These are phyloP conservation scores for Boletus coccyginus DNA, from an alignment of 768 basidiomycete genomes.

Conservation along the genomic window DNA sequence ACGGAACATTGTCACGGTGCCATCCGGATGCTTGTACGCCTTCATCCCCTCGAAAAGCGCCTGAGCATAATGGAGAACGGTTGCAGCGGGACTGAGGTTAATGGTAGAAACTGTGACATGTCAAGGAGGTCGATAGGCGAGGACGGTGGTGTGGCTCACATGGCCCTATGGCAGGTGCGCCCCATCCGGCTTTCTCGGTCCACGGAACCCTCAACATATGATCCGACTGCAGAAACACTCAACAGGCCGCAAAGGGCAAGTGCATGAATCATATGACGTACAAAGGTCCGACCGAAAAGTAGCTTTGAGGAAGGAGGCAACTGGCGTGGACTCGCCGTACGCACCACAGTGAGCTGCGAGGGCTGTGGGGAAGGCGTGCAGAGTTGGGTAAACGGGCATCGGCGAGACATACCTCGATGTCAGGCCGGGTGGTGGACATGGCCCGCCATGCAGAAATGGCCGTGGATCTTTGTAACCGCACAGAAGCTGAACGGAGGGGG, in stretches of 20 bases:
- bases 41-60: constrained; percentile 93
- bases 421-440: constrained; percentile 35
- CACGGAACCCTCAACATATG: constrained; percentile 85
- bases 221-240: constrained; percentile 53
- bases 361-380: constrained; percentile 37
- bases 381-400: background rate
- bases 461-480: constrained; percentile 9
- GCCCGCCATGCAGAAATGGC: constrained; percentile 7
- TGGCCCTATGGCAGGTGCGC: constrained; percentile 74
- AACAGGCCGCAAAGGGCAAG: constrained; percentile 10
- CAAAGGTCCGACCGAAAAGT: constrained; percentile 84
- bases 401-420: constrained; percentile 47
- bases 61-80: constrained; percentile 93
- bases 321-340: constrained; percentile 51
- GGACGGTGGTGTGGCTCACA: constrained; percentile 47
- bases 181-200: constrained; percentile 76
- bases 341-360: constrained; percentile 47
- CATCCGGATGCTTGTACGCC: constrained; percentile 76
- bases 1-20: constrained; percentile 79
- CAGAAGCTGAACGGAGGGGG: constrained; percentile 5
- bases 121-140: background rate
- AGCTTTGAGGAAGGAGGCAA: constrained; percentile 66
- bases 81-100: constrained; percentile 36
- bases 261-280: constrained; percentile 34
- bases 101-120: constrained; percentile 21